Percentiles rank a stretch among this genome's conserved stretches.
phyloP scores from a whole-genome alignment of 2,329 filamentous ascomycete genomes.

The Ascomycota sp. region DNA sequence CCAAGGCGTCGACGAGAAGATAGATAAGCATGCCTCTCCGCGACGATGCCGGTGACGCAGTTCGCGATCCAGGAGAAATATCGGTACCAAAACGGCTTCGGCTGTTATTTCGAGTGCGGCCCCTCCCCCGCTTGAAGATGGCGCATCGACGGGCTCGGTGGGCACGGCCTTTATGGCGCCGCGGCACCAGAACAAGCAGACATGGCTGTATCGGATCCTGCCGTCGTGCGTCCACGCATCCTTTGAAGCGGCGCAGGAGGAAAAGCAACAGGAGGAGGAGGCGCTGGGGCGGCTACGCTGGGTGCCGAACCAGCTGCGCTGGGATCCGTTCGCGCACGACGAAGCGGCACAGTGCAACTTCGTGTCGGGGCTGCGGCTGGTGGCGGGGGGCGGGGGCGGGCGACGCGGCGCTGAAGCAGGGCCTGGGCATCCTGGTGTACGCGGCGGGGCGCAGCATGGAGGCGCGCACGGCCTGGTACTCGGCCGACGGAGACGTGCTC shows the following conservation, averaged over 20 bases:
- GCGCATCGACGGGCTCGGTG: too few species aligned
- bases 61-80: slow-evolving; percentile 37
- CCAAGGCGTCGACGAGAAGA: not conserved
- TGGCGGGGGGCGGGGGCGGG: slow-evolving; percentile 60
- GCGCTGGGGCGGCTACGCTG: slow-evolving; percentile 13
- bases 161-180: slow-evolving; percentile 50
- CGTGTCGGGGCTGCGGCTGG: slow-evolving; percentile 33
- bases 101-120: slow-evolving; percentile 54
- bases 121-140: too few species aligned
- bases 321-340: slow-evolving; percentile 62
- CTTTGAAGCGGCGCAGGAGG: slow-evolving; percentile 25
- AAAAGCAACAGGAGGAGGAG: not conserved
- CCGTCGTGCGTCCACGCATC: slow-evolving; percentile 40
- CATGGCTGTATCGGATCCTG: slow-evolving; percentile 52
- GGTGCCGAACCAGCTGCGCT: slow-evolving; percentile 59
- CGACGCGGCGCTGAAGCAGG: slow-evolving; percentile 58
- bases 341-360: slow-evolving; percentile 34
- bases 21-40: too few species aligned
- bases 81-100: slow-evolving; percentile 61
- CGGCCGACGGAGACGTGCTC: slow-evolving; percentile 59
- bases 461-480: slow-evolving; percentile 59
- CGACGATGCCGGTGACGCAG: slow-evolving; percentile 27
- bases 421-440: slow-evolving; percentile 64
- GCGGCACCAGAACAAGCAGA: slow-evolving; percentile 45
- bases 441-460: slow-evolving; percentile 63